Conservation (phyloP, 1,284 basidiomycete species). For the Cutaneotrichosporon sp. region DNA sequence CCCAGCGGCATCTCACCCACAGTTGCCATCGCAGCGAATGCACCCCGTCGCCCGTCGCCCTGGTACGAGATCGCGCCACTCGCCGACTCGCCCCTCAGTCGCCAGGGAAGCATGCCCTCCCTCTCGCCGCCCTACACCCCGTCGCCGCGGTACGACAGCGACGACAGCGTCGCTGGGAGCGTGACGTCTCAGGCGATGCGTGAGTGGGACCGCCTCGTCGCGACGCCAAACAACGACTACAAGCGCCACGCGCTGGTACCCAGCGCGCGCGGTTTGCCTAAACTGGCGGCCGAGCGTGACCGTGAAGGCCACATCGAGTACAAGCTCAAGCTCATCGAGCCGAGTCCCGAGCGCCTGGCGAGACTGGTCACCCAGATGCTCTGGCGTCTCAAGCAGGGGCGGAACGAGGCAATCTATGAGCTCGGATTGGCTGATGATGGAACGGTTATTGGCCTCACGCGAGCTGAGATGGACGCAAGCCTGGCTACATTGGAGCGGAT, state of each 20-base stretch:
- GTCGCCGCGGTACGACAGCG: not conserved
- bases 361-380: slow-evolving; percentile 85
- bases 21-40: not conserved
- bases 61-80: slow-evolving; percentile 47
- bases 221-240: slow-evolving; percentile 31
- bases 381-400: slow-evolving; percentile 88
- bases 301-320: slow-evolving; percentile 54
- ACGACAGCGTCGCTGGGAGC: slow-evolving; percentile 5
- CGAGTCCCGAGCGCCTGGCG: slow-evolving; percentile 53
- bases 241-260: slow-evolving; percentile 39
- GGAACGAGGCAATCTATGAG: slow-evolving; percentile 88
- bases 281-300: slow-evolving; percentile 51
- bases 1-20: not conserved
- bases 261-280: slow-evolving; percentile 27
- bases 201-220: slow-evolving; percentile 43
- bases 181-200: slow-evolving; percentile 32
- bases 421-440: slow-evolving; percentile 83
- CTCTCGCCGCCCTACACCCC: slow-evolving; percentile 2
- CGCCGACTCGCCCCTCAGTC: not conserved
- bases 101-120: slow-evolving; percentile 18
- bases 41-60: slow-evolving; percentile 42
- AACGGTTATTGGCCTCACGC: slow-evolving; percentile 73
- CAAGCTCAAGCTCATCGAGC: slow-evolving; percentile 53
- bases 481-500: slow-evolving; percentile 83
- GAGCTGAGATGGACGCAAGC: slow-evolving; percentile 71